A percentile compares a stretch with the other conserved stretches of the same genome.
These are phyloP conservation scores for Phytopythium boreale DNA, from an alignment of 352 stramenopile genomes.

Conservation along the genomic window DNA sequence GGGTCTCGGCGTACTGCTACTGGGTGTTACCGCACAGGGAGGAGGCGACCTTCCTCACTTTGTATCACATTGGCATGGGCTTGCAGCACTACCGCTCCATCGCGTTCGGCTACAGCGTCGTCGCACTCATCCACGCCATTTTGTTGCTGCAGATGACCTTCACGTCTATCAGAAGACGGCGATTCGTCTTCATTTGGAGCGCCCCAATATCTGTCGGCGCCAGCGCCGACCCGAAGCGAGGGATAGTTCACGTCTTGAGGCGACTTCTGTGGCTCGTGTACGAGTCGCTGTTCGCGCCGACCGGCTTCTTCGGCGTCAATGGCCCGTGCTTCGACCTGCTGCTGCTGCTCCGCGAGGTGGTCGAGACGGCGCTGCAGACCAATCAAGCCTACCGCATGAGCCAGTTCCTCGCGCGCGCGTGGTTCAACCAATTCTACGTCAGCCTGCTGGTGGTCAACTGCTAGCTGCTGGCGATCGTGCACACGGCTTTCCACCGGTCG, in stretches of 20 bases:
- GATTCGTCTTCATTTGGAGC: background rate
- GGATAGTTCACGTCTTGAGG: background rate
- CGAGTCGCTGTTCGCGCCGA: background rate
- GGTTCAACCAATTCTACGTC: conserved; percentile 33
- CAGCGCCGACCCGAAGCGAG: background rate
- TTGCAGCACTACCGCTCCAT: background rate
- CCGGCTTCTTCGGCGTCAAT: conserved; percentile 14
- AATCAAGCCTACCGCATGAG: conserved; percentile 29
- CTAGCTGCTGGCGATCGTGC: conserved; percentile 14
- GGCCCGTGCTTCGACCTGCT: conserved; percentile 18
- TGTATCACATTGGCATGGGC: background rate
- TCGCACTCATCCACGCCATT: background rate
- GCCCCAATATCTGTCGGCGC: too few species aligned
- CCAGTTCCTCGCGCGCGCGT: conserved; percentile 12
- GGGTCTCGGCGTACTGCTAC: background rate
- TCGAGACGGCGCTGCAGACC: conserved; percentile 25
- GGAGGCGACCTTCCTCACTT: background rate
- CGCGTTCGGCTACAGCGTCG: background rate
- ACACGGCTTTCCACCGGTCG: conserved; percentile 5
- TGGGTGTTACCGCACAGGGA: background rate
- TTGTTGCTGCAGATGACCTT: background rate
- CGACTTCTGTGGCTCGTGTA: background rate
- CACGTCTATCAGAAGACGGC: background rate
- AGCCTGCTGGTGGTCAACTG: conserved; percentile 21
- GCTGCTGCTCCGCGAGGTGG: conserved; percentile 16